Percentiles rank a stretch among this genome's conserved stretches.
Evolutionary conservation across 1,139 yeast species (phyloP).

Genomic region (Hansenula anomala): DNA sequence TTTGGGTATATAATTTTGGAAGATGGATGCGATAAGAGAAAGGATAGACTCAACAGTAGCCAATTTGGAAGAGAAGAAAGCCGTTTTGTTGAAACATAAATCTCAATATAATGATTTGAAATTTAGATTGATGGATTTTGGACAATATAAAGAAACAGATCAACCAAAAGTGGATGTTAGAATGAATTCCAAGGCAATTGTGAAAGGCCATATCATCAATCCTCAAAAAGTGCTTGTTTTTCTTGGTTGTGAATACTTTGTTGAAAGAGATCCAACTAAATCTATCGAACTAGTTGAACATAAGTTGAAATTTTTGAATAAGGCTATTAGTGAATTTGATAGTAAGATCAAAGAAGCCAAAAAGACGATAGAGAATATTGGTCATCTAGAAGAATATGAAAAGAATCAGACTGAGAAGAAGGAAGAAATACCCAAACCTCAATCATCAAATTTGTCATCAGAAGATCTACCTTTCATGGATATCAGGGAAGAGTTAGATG

Average conservation of each 20-base stretch:
- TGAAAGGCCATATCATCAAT: conserved; percentile 30
- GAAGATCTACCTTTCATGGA: conserved; percentile 66
- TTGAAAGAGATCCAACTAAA: conserved; percentile 37
- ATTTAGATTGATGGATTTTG: conserved; percentile 20
- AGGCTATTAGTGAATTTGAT: conserved; percentile 35
- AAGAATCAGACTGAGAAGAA: conserved; percentile 10
- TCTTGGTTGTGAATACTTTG: conserved; percentile 60
- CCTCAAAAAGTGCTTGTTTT: conserved; percentile 36
- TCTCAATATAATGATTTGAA: conserved; percentile 26
- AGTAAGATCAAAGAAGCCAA: conserved; percentile 42
- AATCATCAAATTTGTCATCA: conserved; percentile 8
- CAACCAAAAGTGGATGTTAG: conserved; percentile 14
- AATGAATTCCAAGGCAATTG: conserved; percentile 24
- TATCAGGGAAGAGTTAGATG: conserved; percentile 81
- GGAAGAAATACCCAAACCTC: not conserved
- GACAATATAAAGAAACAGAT: conserved; percentile 8
- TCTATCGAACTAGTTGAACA: conserved; percentile 43
- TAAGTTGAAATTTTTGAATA: conserved; percentile 33
- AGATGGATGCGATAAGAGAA: conserved; percentile 23
- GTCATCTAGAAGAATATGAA: conserved; percentile 25
- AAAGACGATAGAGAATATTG: conserved; percentile 31
- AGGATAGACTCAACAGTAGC: conserved; percentile 24
- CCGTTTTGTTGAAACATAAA: conserved; percentile 25
- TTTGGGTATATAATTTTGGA: too few species aligned
- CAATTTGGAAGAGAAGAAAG: conserved; percentile 23